Percentiles rank a stretch among this genome's conserved stretches.
phyloP scores from a whole-genome alignment of 345 rosid genomes.

The Salix arbutifolia region DNA sequence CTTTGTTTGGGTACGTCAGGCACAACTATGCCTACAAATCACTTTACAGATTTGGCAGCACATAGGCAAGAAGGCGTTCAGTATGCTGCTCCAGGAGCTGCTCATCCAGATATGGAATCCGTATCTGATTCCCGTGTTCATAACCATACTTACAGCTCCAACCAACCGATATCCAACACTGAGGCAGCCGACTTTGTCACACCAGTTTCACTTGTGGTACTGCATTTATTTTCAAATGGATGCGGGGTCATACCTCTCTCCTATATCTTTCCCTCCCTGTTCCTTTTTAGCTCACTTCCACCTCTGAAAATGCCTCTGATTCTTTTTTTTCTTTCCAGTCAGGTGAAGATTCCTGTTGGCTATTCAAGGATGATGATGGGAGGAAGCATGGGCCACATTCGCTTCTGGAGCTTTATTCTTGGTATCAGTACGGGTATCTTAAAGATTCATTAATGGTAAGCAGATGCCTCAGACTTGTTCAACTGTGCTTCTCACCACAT shows the following conservation, averaged over 20 bases:
- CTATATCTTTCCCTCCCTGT: not conserved
- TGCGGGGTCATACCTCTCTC: not conserved
- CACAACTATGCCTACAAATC: constrained; percentile 23
- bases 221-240: not conserved
- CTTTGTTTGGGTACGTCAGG: constrained; percentile 32
- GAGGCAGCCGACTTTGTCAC: constrained; percentile 23
- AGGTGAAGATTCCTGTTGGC: constrained; percentile 68
- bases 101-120: constrained; percentile 23
- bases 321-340: constrained; percentile 36
- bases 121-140: constrained; percentile 29
- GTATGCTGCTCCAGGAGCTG: constrained; percentile 23
- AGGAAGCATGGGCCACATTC: constrained; percentile 78
- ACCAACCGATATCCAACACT: constrained; percentile 27
- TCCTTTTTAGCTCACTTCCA: not conserved
- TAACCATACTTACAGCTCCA: constrained; percentile 21
- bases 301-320: not conserved
- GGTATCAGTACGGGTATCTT: constrained; percentile 60
- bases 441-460: constrained; percentile 61
- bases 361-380: constrained; percentile 65
- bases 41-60: constrained; percentile 13
- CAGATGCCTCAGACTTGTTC: not conserved
- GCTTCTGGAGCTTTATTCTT: constrained; percentile 58
- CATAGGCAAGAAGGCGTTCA: constrained; percentile 28
- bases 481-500: not conserved
- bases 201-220: constrained; percentile 50